phyloP scores from a whole-genome alignment of 495 filamentous ascomycete species.

The Penicillium steckii region DNA sequence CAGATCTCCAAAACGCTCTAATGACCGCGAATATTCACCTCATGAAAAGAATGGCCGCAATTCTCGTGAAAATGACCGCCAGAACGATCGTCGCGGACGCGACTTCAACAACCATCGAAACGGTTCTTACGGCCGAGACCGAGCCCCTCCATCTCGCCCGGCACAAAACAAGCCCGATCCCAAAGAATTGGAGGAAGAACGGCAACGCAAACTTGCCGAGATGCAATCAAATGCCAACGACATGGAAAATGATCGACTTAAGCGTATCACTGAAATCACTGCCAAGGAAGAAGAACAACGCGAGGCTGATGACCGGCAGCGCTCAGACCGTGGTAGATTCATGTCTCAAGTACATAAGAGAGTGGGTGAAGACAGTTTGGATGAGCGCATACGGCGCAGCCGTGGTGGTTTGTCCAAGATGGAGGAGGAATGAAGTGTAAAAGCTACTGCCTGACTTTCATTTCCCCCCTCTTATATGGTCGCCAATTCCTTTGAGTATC shows the following conservation, averaged over 20 bases:
- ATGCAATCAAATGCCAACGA: constrained; percentile 86
- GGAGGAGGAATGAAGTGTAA: constrained; percentile 28
- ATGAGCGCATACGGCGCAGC: constrained; percentile 42
- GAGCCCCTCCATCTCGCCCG: constrained; percentile 10
- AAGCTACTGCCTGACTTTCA: background rate
- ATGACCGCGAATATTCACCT: constrained; percentile 10
- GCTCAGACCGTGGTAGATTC: constrained; percentile 42
- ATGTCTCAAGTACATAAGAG: constrained; percentile 41
- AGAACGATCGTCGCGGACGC: background rate
- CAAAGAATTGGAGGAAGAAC: constrained; percentile 39
- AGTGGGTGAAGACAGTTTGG: constrained; percentile 40
- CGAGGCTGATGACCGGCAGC: constrained; percentile 58
- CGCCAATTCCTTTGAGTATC: background rate
- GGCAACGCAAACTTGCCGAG: constrained; percentile 65
- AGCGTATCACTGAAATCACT: constrained; percentile 65
- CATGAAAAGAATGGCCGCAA: constrained; percentile 11
- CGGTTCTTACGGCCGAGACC: constrained; percentile 24
- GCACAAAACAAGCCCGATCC: constrained; percentile 15
- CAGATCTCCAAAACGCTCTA: constrained; percentile 22
- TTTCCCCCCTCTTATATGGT: background rate
- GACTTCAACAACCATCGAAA: constrained; percentile 11
- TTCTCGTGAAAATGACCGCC: background rate
- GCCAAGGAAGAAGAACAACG: constrained; percentile 61
- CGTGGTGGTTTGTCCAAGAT: constrained; percentile 38
- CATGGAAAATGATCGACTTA: constrained; percentile 71